These are phyloP conservation scores for Colletotrichum chlorophyti DNA, from an alignment of 2,329 filamentous ascomycete species.

Conservation along the genomic window DNA sequence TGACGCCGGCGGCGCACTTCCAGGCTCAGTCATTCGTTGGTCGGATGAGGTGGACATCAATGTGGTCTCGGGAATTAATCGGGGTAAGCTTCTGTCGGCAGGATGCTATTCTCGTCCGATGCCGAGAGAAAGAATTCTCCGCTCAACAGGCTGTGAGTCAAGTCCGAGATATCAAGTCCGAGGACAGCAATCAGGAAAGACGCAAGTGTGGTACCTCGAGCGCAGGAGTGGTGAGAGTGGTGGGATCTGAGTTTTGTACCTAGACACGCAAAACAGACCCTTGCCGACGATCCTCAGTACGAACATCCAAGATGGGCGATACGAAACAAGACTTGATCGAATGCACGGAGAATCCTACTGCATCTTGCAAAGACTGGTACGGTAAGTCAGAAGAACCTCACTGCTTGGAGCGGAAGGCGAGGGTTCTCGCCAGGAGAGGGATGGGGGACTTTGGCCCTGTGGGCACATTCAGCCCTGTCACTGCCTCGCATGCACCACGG, in stretches of 20 bases:
- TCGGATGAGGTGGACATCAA: neutral
- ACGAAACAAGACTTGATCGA: too few relatives aligned
- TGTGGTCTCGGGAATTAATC: too few relatives aligned
- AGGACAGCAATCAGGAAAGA: conserved; percentile 19
- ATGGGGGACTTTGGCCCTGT: neutral
- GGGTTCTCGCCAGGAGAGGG: neutral
- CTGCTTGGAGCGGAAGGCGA: conserved; percentile 10
- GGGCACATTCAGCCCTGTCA: conserved; percentile 4
- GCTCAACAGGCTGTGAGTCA: neutral
- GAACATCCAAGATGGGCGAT: too few relatives aligned
- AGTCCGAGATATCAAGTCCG: conserved; percentile 15
- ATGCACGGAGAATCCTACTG: too few relatives aligned
- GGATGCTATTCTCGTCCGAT: neutral
- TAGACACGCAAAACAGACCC: neutral
- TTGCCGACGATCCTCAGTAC: too few relatives aligned
- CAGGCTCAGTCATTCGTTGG: conserved; percentile 8
- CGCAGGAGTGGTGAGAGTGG: too few relatives aligned
- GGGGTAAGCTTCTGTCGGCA: too few relatives aligned
- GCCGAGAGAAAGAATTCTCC: too few relatives aligned
- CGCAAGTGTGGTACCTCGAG: neutral
- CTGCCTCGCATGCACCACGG: neutral
- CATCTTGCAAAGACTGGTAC: too few relatives aligned
- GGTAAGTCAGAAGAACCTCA: conserved; percentile 11
- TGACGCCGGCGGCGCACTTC: conserved; percentile 6
- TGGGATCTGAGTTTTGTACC: neutral